Percentiles rank a stretch among this genome's conserved stretches.
These are phyloP conservation scores for Chlamydomonas urium DNA, from an alignment of 139 green algal genomes.

Conservation along the genomic window DNA sequence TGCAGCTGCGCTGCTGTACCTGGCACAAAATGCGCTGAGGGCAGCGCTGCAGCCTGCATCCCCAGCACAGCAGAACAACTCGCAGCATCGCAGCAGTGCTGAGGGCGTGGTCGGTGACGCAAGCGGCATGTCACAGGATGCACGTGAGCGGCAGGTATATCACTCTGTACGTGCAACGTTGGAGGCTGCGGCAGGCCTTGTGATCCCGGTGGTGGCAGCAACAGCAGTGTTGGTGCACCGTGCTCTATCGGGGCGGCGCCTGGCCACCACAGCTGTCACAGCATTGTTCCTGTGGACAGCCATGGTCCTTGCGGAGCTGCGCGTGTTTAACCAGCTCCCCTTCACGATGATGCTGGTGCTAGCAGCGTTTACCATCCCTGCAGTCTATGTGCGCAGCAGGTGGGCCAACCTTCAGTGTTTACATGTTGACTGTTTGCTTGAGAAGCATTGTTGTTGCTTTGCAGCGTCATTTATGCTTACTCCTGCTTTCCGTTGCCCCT, in stretches of 20 bases:
- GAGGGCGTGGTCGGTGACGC: not conserved
- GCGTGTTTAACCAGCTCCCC: not conserved
- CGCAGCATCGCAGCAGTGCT: not conserved
- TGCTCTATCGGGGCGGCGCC: not conserved
- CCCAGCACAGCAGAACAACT: not conserved
- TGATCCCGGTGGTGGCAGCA: not conserved
- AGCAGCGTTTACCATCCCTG: not conserved
- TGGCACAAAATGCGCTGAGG: not conserved
- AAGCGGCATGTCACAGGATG: too few relatives aligned
- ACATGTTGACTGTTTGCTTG: too few relatives aligned
- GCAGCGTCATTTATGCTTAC: too few relatives aligned
- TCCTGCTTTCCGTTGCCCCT: too few relatives aligned
- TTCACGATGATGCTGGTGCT: not conserved
- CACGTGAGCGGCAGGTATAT: too few relatives aligned
- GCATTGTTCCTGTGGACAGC: not conserved
- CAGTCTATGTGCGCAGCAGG: slow-evolving; percentile 5
- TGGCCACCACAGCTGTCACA: not conserved
- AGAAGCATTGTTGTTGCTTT: too few relatives aligned
- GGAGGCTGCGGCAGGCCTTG: not conserved
- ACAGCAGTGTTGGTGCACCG: not conserved
- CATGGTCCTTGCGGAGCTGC: slow-evolving; percentile 1
- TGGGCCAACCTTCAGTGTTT: too few relatives aligned
- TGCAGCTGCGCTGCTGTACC: not conserved
- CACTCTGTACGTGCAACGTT: too few relatives aligned
- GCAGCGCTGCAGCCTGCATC: not conserved